Evolutionary conservation across 108 stramenopile species (phyloP), one percentile per base, ranked within the genome.

Genomic region (Nitzschia palea): DNA sequence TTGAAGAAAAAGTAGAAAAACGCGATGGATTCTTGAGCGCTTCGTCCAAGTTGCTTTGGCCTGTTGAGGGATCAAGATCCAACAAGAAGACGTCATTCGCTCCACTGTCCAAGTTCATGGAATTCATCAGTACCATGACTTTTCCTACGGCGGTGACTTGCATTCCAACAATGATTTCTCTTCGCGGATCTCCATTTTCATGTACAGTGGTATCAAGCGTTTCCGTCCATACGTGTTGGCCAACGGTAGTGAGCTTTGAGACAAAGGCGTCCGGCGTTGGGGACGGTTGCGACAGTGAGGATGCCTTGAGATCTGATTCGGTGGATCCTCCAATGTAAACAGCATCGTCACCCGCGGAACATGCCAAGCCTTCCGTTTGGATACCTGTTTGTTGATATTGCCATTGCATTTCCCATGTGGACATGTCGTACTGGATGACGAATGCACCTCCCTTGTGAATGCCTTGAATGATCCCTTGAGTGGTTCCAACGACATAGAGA

Each of bases 281-380:
- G 40, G 37, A 22, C 12, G 35, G 33, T 56, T 56, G 17, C 37
- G 37, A 40, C 10, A 10, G 6, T 12, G 6, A 10, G 37, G 37
- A 10, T 12, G 6, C 37, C 59, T 40, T 42, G 18, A 60, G 15
- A 23, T 40, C 36, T 1, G 59, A 60, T 40, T 37, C 35, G 1
- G 59, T 60, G n/a, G 59, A 34, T 25, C 59, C 59, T 42, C 59
- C 59, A 28, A 60, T 6, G 43, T 60, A 60, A 20, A 60, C 59
- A 40, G 59, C 17, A 60, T 60, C 59, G 10, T 17, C 36, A 32
- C 43, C 59, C 9, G 59, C 59, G 10, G 33, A 20, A 60, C 59
- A 60, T 23, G 31, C 26, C 40, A 31, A 60, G 18, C 36, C 59
- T 40, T 60, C 40, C 1, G 43, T 40, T 2, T 60, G 17, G 37